Percentiles rank a stretch among this genome's conserved stretches.
Evolutionary conservation across 176 grass and related monocot species (phyloP).

Genomic region (Oryza nivara): DNA sequence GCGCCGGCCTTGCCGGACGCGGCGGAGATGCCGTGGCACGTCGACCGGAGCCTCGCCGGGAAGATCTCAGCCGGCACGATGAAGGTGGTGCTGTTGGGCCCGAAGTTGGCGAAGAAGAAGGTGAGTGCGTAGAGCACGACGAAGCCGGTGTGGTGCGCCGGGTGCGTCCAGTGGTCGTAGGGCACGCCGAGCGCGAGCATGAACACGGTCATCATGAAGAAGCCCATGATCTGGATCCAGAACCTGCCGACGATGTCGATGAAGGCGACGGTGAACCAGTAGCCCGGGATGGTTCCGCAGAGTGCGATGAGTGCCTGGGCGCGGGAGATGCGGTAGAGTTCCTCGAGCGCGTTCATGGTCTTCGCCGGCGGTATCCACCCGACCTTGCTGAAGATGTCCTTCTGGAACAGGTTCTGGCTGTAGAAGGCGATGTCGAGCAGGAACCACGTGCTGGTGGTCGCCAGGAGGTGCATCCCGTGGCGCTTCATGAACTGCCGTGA

Average conservation of each 20-base stretch:
- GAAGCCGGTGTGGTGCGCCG: conserved; percentile 54
- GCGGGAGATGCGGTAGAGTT: conserved; percentile 64
- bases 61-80: conserved; percentile 80
- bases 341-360: conserved; percentile 79
- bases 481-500: conserved; percentile 55
- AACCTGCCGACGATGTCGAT: conserved; percentile 73
- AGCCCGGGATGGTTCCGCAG: conserved; percentile 73
- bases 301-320: conserved; percentile 75
- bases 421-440: conserved; percentile 87
- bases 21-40: conserved; percentile 74
- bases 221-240: conserved; percentile 76
- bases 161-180: conserved; percentile 56
- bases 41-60: conserved; percentile 73
- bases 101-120: conserved; percentile 87
- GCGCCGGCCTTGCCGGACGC: conserved; percentile 63
- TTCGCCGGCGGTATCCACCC: conserved; percentile 68
- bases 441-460: conserved; percentile 79
- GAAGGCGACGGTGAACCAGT: conserved; percentile 89
- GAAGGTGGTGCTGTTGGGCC: conserved; percentile 75
- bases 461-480: conserved; percentile 68
- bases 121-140: conserved; percentile 71
- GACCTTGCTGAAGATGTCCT: conserved; percentile 82
- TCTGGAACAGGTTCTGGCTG: conserved; percentile 90
- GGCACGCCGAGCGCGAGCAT: conserved; percentile 64
- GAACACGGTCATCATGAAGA: conserved; percentile 78